Base-by-base conservation (phyloP, 805 yeast species). In the Metschnikowia vanudenii region DNA sequence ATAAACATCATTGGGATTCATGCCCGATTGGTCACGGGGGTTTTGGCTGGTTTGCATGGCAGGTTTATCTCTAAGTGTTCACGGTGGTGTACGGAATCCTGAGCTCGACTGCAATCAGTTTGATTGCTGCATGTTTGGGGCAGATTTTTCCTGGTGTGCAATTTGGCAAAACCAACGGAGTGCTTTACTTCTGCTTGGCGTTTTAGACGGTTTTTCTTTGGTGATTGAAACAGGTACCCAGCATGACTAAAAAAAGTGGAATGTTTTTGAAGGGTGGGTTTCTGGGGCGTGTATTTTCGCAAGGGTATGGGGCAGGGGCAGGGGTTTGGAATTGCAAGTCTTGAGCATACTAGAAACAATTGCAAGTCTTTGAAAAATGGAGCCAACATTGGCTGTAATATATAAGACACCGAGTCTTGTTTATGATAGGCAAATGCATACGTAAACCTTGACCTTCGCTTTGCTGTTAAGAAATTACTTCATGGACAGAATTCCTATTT, bases 131-230 rank as follows among this genome's bases (percentile, higher is more conserved):
- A 2, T 84, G 90, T 49, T 74, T 84, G 12, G 78, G 86, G 0
- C 78, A 78, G 42, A 79, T 86, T 22, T 77, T 84, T n/a, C 76
- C 74, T 12, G 81, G 84, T 0, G 68, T 74, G 47, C 78, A 80
- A 46, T 85, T 84, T 58, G 91, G 91, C 12, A 81, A 78, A 51
- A 65, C 85, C 19, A 85, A 80, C 54, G 90, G 90, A 0, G 74
- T 88, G n/a, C 74, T 82, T 46, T 84, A 82, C 59, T 51, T 49
- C 17, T 47, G 46, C 41, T 38, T 49, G 34, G 50, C 55, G 13
- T 49, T 51, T 40, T 35, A 43, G 36, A 45, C 38, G 13, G 45
- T 46, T 22, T 39, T 46, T 49, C 52, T 11, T 45, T 51, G 32
- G 50, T 49, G 16, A 51, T 51, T 37, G 41, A 45, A 33, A 41